Evolutionary conservation across 495 filamentous ascomycete genomes (phyloP).

Genomic region (Podospora tetraspora): DNA sequence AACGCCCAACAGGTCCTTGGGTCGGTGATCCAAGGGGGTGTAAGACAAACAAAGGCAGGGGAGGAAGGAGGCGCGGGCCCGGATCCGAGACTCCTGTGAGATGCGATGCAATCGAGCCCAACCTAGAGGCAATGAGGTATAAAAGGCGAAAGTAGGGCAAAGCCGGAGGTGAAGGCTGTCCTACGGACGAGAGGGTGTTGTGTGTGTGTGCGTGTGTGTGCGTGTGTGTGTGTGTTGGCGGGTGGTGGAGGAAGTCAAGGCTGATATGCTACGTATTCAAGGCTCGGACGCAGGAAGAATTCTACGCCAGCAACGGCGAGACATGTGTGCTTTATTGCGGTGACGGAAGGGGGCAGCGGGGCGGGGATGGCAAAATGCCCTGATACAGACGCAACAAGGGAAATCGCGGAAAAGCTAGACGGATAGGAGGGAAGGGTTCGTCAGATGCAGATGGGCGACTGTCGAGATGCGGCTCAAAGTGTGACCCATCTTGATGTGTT

Average conservation of each 20-base stretch:
- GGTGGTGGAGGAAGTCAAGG: constrained; percentile 34
- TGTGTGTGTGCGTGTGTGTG: constrained; percentile 11
- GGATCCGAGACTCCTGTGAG: constrained; percentile 35
- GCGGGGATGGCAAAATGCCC: constrained; percentile 39
- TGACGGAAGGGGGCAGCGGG: constrained; percentile 46
- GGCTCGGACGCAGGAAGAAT: constrained; percentile 42
- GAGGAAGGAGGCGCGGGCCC: constrained; percentile 26
- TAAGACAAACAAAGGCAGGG: constrained; percentile 21
- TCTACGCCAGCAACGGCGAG: constrained; percentile 49
- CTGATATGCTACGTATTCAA: constrained; percentile 49
- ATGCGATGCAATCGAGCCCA: constrained; percentile 55
- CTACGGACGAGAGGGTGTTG: constrained; percentile 38
- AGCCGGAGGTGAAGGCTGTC: constrained; percentile 38
- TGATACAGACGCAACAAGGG: constrained; percentile 40
- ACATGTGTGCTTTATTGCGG: constrained; percentile 60
- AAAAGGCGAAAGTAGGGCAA: constrained; percentile 25
- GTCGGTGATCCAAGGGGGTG: constrained; percentile 18
- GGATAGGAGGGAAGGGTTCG: constrained; percentile 43
- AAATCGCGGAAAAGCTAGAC: constrained; percentile 42
- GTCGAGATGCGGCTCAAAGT: constrained; percentile 57
- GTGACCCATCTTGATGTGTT: constrained; percentile 79
- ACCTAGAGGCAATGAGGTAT: constrained; percentile 37
- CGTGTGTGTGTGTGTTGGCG: constrained; percentile 1
- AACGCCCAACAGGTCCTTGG: constrained; percentile 12
- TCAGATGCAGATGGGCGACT: constrained; percentile 44